phyloP scores from a whole-genome alignment of 176 grass and related monocot species.

The Areca catechu region DNA sequence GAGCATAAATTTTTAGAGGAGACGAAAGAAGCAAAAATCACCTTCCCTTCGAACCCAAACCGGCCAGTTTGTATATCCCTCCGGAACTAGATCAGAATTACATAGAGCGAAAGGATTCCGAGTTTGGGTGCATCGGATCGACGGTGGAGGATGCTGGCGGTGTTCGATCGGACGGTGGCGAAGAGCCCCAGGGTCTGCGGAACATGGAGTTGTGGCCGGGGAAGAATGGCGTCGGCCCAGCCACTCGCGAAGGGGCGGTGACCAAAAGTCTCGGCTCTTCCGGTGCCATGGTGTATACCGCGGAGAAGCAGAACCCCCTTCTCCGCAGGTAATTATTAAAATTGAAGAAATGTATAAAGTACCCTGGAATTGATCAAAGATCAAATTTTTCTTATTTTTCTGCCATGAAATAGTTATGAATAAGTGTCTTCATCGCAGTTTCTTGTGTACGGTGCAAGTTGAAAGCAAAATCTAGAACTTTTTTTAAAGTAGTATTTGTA shows the following conservation, averaged over 20 bases:
- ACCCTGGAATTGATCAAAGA: not conserved
- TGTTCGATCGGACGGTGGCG: constrained; percentile 53
- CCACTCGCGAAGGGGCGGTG: constrained; percentile 32
- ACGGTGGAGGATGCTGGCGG: constrained; percentile 39
- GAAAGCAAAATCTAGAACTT: too few species aligned
- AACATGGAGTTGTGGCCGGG: constrained; percentile 9
- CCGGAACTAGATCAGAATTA: too few species aligned
- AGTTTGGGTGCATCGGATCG: not conserved
- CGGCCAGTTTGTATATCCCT: too few species aligned
- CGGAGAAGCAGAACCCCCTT: constrained; percentile 49
- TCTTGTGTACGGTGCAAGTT: too few species aligned
- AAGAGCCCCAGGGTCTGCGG: constrained; percentile 52
- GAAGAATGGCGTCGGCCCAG: constrained; percentile 4
- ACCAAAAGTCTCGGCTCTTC: constrained; percentile 31
- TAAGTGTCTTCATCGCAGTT: too few species aligned
- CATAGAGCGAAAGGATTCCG: too few species aligned
- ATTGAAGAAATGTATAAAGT: too few species aligned
- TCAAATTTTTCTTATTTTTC: not conserved
- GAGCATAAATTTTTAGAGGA: too few species aligned
- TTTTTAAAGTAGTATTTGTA: too few species aligned
- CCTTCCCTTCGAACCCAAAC: too few species aligned
- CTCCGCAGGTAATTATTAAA: constrained; percentile 40
- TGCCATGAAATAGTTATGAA: too few species aligned
- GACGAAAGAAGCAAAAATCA: too few species aligned
- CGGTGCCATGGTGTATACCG: constrained; percentile 27